Conservation (phyloP, 1,284 basidiomycete genomes). For the Apiotrichum laibachii region DNA sequence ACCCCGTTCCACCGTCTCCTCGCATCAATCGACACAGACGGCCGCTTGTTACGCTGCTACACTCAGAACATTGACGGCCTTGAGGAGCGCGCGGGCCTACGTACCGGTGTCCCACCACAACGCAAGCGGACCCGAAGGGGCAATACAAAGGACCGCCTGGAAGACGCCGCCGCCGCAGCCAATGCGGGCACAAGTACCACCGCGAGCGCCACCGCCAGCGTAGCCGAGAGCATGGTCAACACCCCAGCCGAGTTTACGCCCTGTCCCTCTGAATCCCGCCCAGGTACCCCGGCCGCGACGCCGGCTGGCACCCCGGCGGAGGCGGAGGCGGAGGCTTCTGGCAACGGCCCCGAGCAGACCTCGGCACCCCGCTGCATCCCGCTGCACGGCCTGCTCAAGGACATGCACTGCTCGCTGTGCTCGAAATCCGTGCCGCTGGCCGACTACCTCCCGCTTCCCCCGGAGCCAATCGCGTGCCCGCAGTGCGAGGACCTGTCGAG, state of each 20-base stretch:
- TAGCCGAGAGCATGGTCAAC: constrained; percentile 2
- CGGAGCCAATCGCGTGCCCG: constrained; percentile 69
- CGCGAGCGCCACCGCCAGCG: constrained; percentile 10
- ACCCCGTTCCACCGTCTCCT: constrained; percentile 80
- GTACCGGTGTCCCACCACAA: constrained; percentile 42
- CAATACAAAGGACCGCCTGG: not conserved
- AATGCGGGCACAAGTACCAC: not conserved
- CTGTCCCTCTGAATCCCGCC: no score
- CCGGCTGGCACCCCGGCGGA: no score
- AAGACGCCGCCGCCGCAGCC: not conserved
- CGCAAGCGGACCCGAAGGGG: constrained; percentile 1
- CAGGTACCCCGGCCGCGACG: no score
- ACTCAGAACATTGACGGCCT: constrained; percentile 94
- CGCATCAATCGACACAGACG: constrained; percentile 69
- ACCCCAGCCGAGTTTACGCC: constrained; percentile 1
- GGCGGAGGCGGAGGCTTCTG: no score
- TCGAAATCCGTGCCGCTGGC: constrained; percentile 66
- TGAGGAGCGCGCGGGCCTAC: constrained; percentile 77
- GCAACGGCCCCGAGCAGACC: constrained; percentile 8
- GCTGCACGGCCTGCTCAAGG: constrained; percentile 79
- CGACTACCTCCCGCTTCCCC: constrained; percentile 58
- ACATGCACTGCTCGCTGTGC: constrained; percentile 78
- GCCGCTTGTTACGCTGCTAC: constrained; percentile 79
- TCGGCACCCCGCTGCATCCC: constrained; percentile 73
- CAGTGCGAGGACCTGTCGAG: constrained; percentile 69